Base-by-base conservation (phyloP, 164 flowering plant genomes). In the Amborella trichopoda region DNA sequence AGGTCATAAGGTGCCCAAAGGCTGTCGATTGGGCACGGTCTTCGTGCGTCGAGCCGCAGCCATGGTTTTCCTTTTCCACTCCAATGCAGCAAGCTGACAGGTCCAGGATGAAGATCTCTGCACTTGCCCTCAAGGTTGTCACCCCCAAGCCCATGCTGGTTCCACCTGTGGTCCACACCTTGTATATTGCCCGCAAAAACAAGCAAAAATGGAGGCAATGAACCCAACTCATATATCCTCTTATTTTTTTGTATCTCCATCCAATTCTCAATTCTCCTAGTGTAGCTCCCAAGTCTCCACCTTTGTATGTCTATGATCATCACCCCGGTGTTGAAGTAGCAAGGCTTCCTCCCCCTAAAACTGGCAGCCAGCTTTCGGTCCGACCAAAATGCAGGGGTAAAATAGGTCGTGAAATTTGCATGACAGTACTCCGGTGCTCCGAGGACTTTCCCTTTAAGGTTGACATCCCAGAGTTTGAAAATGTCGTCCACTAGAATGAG, bases 371-470 rank as follows among this genome's bases (percentile, higher is more conserved):
- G n/a, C 1, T 4, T 56, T 0, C 58, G 57, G 53, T 70, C 78
- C 0, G 66, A 47, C 93, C 93, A 83, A 24, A 83, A 83, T 0
- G 37, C 47, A 0, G 60, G 55, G 0, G 70, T 72, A 78, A 80
- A 82, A 52, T 82, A 82, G 8, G 59, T 53, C 11, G 76, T 68
- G 62, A 82, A 77, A 46, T 79, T 82, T 24, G 83, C 76, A 19
- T 76, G 73, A 61, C 89, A 78, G 32, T 81, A 81, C 50, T 81
- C 85, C 0, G 89, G 85, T 36, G 90, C 90, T 6, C 76, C 89
- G 44, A 78, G 50, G 41, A 77, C 74, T 56, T 67, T 70, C 18
- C 30, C 80, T 3, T 44, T 81, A 62, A 82, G 46, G n/a, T 71
- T 71, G 3, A 75, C 84, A 0, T 6, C 61, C 82, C 82, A 77